Evolutionary conservation across 1,139 yeast genomes (phyloP), one percentile per base, ranked within the genome.

Genomic region (Saccharomycopsis hybrid): DNA sequence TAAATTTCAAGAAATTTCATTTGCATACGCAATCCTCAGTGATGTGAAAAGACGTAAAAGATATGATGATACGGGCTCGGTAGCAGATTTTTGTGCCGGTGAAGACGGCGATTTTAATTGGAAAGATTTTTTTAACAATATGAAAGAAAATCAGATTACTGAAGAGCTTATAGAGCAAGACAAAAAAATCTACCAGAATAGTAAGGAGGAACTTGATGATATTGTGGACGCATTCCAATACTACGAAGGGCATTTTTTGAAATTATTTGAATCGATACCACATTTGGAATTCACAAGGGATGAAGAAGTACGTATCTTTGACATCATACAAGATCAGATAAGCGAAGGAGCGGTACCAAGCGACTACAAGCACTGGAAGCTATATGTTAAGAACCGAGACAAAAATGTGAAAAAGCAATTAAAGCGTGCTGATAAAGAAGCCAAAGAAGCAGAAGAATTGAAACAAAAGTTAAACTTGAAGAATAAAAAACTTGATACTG

Each of bases 81-180:
- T 76, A n/a, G 65, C 59, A 1, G 68, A 55, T 1, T 64, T 62
- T 39, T 18, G 18, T 18, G 18, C 18, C 18, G 74, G 65, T 4
- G 74, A 64, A 32, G 77, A 73, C 49, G 71, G 71, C 24, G 72
- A 62, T 30, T 65, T 73, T 51, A 68, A 70, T 55, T 82, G 95
- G 86, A 72, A 73, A 53, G 87, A 78, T 41, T 79, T 81, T 63
- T 85, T 86, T 60, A 74, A 73, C 39, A 68, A 72, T 13, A 72
- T 77, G 59, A 73, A 62, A 55, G 70, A 60, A 58, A 74, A 71
- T n/a, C 80, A 78, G 55, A 80, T 88, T 59, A 82, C 87, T 5
- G 73, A 78, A 33, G 94, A 86, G 50, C 73, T 80, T 75, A 83
- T 88, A 51, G 86, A 80, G 51, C 80, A 82, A 62, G 95, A 88